Conservation (phyloP, 176 grass and related monocot genomes). For the Pontederia crassipes region DNA sequence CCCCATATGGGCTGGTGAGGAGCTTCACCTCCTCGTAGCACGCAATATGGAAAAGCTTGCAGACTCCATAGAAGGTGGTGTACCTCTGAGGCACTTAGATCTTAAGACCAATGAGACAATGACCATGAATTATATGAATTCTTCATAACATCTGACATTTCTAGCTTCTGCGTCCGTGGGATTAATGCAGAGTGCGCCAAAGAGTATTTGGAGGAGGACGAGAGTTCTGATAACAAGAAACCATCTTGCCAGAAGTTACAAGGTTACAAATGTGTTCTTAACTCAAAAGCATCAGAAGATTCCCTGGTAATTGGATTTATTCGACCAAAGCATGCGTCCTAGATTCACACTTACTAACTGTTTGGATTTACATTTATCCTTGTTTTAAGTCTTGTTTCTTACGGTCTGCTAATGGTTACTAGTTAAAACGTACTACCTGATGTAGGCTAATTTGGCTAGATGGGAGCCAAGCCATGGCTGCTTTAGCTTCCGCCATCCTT, state of each 20-base stretch:
- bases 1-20: constrained; percentile 7
- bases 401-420: no score
- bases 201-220: neutral
- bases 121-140: no score
- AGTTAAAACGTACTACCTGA: no score
- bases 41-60: constrained; percentile 6
- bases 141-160: no score
- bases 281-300: neutral
- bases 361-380: no score
- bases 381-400: no score
- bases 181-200: neutral
- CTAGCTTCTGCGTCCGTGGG: no score
- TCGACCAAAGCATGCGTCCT: no score
- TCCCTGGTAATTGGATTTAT: neutral
- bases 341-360: no score
- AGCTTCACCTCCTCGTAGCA: neutral
- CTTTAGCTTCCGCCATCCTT: constrained; percentile 1
- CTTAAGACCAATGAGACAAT: no score
- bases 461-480: constrained; percentile 2
- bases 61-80: constrained; percentile 3
- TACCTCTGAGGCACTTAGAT: no score
- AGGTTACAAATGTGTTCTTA: neutral
- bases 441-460: neutral
- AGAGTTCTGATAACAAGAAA: neutral
- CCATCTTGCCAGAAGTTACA: neutral